A percentile compares a stretch with the other conserved stretches of the same genome.
These are phyloP conservation scores for Crithidia expoeki DNA, from an alignment of 208 protist species.

Conservation along the genomic window DNA sequence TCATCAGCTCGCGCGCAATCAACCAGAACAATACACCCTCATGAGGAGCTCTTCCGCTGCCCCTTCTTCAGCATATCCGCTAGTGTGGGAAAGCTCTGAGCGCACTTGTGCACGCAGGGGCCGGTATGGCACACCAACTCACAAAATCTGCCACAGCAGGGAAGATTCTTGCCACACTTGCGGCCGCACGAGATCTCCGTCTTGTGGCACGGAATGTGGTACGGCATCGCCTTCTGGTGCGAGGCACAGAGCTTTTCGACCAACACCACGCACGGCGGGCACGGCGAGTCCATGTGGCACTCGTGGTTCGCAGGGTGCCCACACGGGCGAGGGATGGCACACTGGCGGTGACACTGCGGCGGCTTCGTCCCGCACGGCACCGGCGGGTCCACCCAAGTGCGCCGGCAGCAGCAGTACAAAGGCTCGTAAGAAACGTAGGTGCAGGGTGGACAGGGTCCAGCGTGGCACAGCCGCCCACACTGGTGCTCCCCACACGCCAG, in stretches of 20 bases:
- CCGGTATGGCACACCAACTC: slow-evolving; percentile 74
- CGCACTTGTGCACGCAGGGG: slow-evolving; percentile 74
- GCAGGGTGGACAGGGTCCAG: slow-evolving; percentile 80
- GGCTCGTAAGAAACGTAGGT: slow-evolving; percentile 69
- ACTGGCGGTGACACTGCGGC: slow-evolving; percentile 82
- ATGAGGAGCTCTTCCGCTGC: background rate
- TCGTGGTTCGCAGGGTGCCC: slow-evolving; percentile 85
- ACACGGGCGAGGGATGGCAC: slow-evolving; percentile 76
- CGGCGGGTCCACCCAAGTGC: slow-evolving; percentile 84
- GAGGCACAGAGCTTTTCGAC: slow-evolving; percentile 86
- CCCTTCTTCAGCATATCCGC: slow-evolving; percentile 29
- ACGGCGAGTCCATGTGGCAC: slow-evolving; percentile 75
- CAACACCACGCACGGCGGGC: slow-evolving; percentile 80
- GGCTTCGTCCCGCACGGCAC: slow-evolving; percentile 89
- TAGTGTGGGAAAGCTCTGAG: slow-evolving; percentile 44
- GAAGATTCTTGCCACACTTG: slow-evolving; percentile 73
- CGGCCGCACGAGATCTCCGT: slow-evolving; percentile 71
- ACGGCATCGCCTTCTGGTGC: slow-evolving; percentile 69
- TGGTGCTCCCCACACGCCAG: slow-evolving; percentile 80
- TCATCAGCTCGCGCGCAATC: too few relatives aligned
- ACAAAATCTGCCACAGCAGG: slow-evolving; percentile 77
- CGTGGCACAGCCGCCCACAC: slow-evolving; percentile 88
- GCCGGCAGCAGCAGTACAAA: slow-evolving; percentile 87
- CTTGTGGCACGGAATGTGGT: slow-evolving; percentile 71
- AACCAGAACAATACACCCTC: too few relatives aligned